Base-by-base conservation (phyloP, 495 filamentous ascomycete genomes). In the Lasiosphaeria ovina region DNA sequence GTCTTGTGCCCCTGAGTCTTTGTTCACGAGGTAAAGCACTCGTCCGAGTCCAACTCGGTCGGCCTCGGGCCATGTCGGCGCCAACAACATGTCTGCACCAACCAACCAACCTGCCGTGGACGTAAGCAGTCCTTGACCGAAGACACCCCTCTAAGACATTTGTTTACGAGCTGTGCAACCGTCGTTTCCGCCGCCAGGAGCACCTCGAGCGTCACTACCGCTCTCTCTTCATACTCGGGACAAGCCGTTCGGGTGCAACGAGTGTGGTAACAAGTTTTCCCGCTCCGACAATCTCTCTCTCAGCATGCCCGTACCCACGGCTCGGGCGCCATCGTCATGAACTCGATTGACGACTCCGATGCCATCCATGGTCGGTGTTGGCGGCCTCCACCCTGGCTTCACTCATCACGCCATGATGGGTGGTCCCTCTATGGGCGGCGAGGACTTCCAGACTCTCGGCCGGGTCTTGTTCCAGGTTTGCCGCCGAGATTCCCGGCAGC, bases 201-300 rank as follows among this genome's bases (percentile, higher is more conserved):
- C 95, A 99, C 68, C 87, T 99, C 59, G 98, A 98, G 86, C 91
- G 95, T 61, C 95, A 99, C 79, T 97, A 96, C 81, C 87, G 95
- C 50, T 98, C 95, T n/a, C n/a, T 44, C 90, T 99, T 48, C 95
- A 98, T 80, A 99, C 95, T 2, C 87, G 94, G 66, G 94, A 98
- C 61, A 99, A 99, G 85, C 95, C 95, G 6, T 98, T 98, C 72
- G 91, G 96, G 74, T 99, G 95, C 77, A 78, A 85, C 60, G 93
- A 98, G 77, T 99, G 95, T 66, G 93, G 94, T 60, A 99, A 99
- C 86, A 96, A 96, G 80, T 99, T 98, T 80, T 98, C 94, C 1
- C 89, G 95, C 59, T 93, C 89, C 66, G 95, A 99, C 76, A 99
- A 99, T 77, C 84, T 99, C 31, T n/a, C n/a, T 88, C 91, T 35